Base-by-base conservation (phyloP, 2,329 filamentous ascomycete genomes). In the Ceratocystis cubensis region DNA sequence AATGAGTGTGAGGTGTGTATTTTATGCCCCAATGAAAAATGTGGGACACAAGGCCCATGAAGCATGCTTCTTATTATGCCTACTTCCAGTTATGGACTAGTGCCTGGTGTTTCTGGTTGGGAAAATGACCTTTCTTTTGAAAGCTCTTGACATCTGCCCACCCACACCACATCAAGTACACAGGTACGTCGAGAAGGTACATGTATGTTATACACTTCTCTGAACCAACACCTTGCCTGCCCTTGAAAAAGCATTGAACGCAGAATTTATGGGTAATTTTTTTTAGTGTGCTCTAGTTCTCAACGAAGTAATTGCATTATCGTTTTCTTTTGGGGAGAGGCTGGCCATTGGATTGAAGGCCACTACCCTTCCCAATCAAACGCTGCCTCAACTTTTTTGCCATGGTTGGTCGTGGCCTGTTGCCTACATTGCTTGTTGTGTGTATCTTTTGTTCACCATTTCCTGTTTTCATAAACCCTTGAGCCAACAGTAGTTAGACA, bases 101-200 rank as follows among this genome's bases (percentile, higher is more conserved):
- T 65, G 65, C 53, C 30, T 20, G 61, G 67, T 68, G 64, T 28
- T 64, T 64, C 64, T 61, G 64, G 67, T 66, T 68, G 67, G 61
- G 64, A 68, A 61, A 66, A 46, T 25, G 48, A 50, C 30, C 64
- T 59, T 46, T 61, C 45, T 50, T 67, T 57, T 48, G 37, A 25
- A 45, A 64, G 61, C 50, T 64, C 56, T 56, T 61, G 45, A 37
- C 53, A 33, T 59, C 53, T 59, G 28, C 30, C 56, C 56, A 37
- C 30, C 56, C 56, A 37, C 28, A 8, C n/a, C 56, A 37, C 28
- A n/a, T 3, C 30, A 37, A 37, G 30, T 30, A 33, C 48, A 53
- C 22, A 50, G 48, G 20, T 53, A 53, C 48, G 28, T 15, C 17
- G 1, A 15, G 48, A 20, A 53, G 7, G 48, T 53, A 53, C 20